Evolutionary conservation across 225 moss, liverwort and hornwort genomes (phyloP).

Genomic region (Polytrichum commune): DNA sequence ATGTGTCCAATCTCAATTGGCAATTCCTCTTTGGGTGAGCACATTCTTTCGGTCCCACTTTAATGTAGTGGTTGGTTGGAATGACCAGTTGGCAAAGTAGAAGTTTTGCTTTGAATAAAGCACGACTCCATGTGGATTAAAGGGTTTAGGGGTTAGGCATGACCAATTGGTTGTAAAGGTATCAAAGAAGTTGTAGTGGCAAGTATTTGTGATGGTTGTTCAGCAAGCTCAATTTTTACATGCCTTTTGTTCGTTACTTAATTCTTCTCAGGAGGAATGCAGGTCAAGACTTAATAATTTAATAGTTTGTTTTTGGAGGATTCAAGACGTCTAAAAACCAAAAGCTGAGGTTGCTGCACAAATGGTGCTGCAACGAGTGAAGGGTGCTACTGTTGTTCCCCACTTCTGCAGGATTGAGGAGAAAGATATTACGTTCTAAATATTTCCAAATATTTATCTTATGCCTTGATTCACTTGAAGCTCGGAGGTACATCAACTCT

Average conservation of each 20-base stretch:
- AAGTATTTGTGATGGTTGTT: no score
- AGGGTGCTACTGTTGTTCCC: conserved; percentile 88
- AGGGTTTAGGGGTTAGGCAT: no score
- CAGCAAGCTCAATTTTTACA: no score
- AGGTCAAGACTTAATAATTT: not conserved
- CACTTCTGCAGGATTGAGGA: conserved; percentile 99
- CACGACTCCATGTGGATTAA: no score
- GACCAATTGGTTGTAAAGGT: no score
- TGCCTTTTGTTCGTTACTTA: no score
- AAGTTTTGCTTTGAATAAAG: not conserved
- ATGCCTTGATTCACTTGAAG: conserved; percentile 94
- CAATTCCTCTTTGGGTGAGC: conserved; percentile 89
- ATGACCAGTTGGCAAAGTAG: not conserved
- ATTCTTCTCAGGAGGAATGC: not conserved
- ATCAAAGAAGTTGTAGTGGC: no score
- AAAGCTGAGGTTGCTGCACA: conserved; percentile 93
- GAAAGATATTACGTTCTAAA: conserved; percentile 80
- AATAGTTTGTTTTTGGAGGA: conserved; percentile 41
- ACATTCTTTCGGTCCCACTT: no score
- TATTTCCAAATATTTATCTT: conserved; percentile 94
- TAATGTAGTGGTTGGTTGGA: no score
- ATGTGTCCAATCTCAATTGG: conserved; percentile 94
- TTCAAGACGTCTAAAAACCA: conserved; percentile 92
- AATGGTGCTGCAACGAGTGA: conserved; percentile 89
- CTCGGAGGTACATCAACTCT: conserved; percentile 94